A percentile compares a stretch with the other conserved stretches of the same genome.
phyloP scores from a whole-genome alignment of 306 rosid genomes.

The Glycine soja region DNA sequence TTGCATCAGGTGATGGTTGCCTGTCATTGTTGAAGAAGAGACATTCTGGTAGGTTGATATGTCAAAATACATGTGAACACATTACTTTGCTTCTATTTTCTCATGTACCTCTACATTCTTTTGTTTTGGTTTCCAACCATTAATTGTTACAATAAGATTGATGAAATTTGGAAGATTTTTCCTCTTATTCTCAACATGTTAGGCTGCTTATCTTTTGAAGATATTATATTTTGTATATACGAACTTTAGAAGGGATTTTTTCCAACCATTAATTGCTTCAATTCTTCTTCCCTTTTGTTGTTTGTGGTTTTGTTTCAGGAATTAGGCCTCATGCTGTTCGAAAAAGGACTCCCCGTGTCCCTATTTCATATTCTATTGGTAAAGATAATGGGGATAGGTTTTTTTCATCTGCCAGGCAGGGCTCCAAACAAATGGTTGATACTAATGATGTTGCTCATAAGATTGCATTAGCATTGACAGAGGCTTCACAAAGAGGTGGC shows the following conservation, averaged over 20 bases:
- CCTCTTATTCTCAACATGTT: conserved; percentile 5
- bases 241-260: conserved; percentile 11
- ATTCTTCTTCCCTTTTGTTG: conserved; percentile 26
- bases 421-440: conserved; percentile 59
- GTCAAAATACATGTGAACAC: conserved; percentile 3
- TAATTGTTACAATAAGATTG: conserved; percentile 40
- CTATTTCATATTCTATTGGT: conserved; percentile 68
- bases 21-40: conserved; percentile 82
- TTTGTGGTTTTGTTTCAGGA: conserved; percentile 61
- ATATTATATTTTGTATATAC: conserved; percentile 12
- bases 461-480: conserved; percentile 80
- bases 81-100: conserved; percentile 39
- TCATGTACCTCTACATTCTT: conserved; percentile 29
- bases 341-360: conserved; percentile 94
- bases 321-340: conserved; percentile 87
- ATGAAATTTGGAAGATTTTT: conserved; percentile 24
- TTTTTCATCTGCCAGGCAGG: conserved; percentile 68
- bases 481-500: conserved; percentile 83
- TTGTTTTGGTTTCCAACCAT: conserved; percentile 34
- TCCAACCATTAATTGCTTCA: background rate
- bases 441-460: conserved; percentile 74
- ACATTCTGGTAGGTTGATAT: conserved; percentile 73
- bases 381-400: conserved; percentile 67
- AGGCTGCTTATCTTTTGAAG: conserved; percentile 15
- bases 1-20: conserved; percentile 76